Evolutionary conservation across 2,329 filamentous ascomycete species (phyloP).

Genomic region (Ophidiomyces ophidiicola): DNA sequence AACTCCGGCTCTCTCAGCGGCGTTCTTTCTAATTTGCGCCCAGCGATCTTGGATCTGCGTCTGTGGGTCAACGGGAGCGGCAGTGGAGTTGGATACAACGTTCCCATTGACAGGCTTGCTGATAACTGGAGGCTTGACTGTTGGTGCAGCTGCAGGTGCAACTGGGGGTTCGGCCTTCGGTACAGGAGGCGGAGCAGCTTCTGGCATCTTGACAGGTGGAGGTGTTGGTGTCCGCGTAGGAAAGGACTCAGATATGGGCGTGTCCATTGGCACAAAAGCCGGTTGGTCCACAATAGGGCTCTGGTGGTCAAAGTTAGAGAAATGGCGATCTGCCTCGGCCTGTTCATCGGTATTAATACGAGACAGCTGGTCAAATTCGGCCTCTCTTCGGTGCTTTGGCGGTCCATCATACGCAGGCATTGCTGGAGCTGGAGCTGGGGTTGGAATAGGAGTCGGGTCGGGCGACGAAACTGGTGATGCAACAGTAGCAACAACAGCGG

Average conservation of each 20-base stretch:
- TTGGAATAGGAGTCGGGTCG: conserved; percentile 17
- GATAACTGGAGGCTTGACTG: neutral
- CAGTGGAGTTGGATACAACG: too few relatives aligned
- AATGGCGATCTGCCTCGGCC: conserved; percentile 37
- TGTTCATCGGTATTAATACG: conserved; percentile 44
- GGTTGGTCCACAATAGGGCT: conserved; percentile 79
- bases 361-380: conserved; percentile 46
- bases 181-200: too few relatives aligned
- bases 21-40: conserved; percentile 93
- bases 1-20: conserved; percentile 63
- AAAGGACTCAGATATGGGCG: conserved; percentile 21
- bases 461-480: conserved; percentile 18
- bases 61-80: conserved; percentile 7
- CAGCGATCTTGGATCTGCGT: conserved; percentile 59
- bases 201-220: conserved; percentile 14
- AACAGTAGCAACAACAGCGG: too few relatives aligned
- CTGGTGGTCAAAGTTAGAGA: conserved; percentile 62
- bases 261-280: conserved; percentile 58
- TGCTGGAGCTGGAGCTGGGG: conserved; percentile 16
- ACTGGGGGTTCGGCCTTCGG: too few relatives aligned
- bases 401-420: conserved; percentile 20
- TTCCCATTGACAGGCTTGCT: too few relatives aligned
- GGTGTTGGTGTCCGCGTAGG: conserved; percentile 18
- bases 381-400: conserved; percentile 36
- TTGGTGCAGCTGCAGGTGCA: neutral